These are phyloP conservation scores for Penicillium malachiteum DNA, from an alignment of 495 filamentous ascomycete genomes.

Conservation along the genomic window DNA sequence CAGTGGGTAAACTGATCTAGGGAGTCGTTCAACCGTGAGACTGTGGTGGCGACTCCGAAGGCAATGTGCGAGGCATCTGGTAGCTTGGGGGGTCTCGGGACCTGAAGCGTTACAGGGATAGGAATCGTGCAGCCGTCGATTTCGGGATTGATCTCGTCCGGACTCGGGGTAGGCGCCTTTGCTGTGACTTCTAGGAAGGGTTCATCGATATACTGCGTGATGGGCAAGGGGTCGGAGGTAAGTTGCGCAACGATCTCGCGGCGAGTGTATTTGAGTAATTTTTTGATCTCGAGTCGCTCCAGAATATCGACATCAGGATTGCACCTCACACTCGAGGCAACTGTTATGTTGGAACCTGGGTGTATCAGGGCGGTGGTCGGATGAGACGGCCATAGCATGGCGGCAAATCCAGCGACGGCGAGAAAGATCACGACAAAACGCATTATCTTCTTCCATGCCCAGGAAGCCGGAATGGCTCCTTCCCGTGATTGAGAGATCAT, in stretches of 20 bases:
- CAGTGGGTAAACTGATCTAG: slow-evolving; percentile 59
- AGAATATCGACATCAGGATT: slow-evolving; percentile 34
- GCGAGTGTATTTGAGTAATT: slow-evolving; percentile 39
- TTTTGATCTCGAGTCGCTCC: slow-evolving; percentile 27
- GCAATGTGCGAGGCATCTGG: slow-evolving; percentile 54
- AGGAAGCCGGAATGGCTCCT: slow-evolving; percentile 28
- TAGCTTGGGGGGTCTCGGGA: slow-evolving; percentile 31
- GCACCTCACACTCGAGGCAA: slow-evolving; percentile 33
- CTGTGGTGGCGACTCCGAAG: slow-evolving; percentile 61
- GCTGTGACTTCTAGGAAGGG: slow-evolving; percentile 28
- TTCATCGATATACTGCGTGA: slow-evolving; percentile 31
- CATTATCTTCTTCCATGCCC: slow-evolving; percentile 38
- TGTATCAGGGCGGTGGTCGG: slow-evolving; percentile 15
- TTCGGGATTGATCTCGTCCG: slow-evolving; percentile 3
- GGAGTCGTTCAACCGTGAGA: slow-evolving; percentile 55
- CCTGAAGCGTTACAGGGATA: slow-evolving; percentile 32
- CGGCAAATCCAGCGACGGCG: slow-evolving; percentile 18
- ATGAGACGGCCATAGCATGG: slow-evolving; percentile 31
- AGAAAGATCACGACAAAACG: slow-evolving; percentile 25
- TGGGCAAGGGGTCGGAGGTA: slow-evolving; percentile 28
- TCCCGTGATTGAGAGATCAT: slow-evolving; percentile 34
- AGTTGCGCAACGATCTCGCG: slow-evolving; percentile 41
- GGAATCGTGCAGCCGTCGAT: slow-evolving; percentile 35
- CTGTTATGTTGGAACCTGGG: slow-evolving; percentile 34
- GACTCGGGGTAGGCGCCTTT: not conserved